Evolutionary conservation across 2,329 filamentous ascomycete genomes (phyloP).

Genomic region (Colletotrichum endophyticum): DNA sequence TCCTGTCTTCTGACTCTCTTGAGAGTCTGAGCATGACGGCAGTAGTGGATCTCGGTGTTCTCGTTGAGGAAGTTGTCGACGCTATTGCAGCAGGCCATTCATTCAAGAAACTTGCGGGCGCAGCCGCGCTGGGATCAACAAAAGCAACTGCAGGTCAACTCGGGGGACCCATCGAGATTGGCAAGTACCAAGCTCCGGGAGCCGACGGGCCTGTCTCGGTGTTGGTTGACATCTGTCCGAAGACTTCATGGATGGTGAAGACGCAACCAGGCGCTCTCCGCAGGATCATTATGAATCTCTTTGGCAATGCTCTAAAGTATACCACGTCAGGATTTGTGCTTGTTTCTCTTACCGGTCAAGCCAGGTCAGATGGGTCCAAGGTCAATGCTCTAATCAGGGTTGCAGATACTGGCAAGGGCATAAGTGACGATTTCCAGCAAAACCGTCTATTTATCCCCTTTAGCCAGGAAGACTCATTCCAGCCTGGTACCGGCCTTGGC

Average conservation of each 20-base stretch:
- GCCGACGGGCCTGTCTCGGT: conserved; percentile 44
- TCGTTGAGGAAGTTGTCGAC: conserved; percentile 43
- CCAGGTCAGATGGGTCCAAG: conserved; percentile 22
- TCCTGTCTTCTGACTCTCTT: conserved; percentile 30
- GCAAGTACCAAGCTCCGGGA: conserved; percentile 21
- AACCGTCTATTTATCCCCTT: conserved; percentile 67
- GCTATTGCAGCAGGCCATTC: conserved; percentile 39
- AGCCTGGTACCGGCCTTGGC: conserved; percentile 66
- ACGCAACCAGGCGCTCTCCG: conserved; percentile 56
- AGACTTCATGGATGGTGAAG: conserved; percentile 53
- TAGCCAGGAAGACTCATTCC: conserved; percentile 65
- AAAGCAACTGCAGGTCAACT: background rate
- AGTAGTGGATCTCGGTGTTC: conserved; percentile 33
- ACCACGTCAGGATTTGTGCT: conserved; percentile 57
- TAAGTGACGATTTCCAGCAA: conserved; percentile 65
- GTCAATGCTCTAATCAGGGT: conserved; percentile 48
- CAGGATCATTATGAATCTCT: conserved; percentile 67
- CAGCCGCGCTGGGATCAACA: background rate
- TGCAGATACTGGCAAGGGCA: conserved; percentile 68
- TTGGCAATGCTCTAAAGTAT: conserved; percentile 68
- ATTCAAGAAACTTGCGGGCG: conserved; percentile 28
- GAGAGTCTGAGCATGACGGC: conserved; percentile 35
- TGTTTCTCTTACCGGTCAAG: conserved; percentile 35
- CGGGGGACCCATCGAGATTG: background rate
- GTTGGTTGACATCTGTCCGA: conserved; percentile 53